A percentile compares a stretch with the other conserved stretches of the same genome.
Evolutionary conservation across 73 alveolate species (phyloP).

Genomic region (Uronychia setigera): DNA sequence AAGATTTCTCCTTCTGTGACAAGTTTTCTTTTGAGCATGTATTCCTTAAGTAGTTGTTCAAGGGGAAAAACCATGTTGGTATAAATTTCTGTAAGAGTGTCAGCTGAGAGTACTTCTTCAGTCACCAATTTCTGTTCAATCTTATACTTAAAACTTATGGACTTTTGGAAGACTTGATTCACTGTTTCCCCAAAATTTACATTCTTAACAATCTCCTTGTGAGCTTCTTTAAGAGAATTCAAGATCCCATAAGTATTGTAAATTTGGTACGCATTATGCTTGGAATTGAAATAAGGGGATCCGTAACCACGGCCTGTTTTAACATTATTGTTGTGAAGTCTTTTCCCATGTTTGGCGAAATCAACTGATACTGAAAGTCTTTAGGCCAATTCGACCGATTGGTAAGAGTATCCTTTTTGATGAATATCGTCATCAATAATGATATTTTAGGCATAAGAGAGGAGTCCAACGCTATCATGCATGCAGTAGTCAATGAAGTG

Average conservation of each 20-base stretch:
- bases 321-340: background rate
- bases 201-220: too few species aligned
- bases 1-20: background rate
- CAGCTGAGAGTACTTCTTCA: too few species aligned
- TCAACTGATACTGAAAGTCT: slow-evolving; percentile 89
- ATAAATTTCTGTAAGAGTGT: too few species aligned
- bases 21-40: background rate
- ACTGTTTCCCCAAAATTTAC: too few species aligned
- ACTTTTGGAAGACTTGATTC: too few species aligned
- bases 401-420: slow-evolving; percentile 26
- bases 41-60: background rate
- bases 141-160: too few species aligned
- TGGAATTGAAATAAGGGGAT: too few species aligned
- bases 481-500: background rate
- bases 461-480: background rate
- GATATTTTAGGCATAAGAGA: background rate
- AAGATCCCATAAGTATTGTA: too few species aligned
- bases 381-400: slow-evolving; percentile 75
- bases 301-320: too few species aligned
- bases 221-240: too few species aligned
- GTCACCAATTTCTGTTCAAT: too few species aligned
- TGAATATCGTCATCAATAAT: background rate
- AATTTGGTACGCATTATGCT: too few species aligned
- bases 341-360: slow-evolving; percentile 82
- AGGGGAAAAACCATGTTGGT: background rate